Evolutionary conservation across 768 basidiomycete species (phyloP), one percentile per base, ranked within the genome.

Genomic region (Boletus reticuloceps): DNA sequence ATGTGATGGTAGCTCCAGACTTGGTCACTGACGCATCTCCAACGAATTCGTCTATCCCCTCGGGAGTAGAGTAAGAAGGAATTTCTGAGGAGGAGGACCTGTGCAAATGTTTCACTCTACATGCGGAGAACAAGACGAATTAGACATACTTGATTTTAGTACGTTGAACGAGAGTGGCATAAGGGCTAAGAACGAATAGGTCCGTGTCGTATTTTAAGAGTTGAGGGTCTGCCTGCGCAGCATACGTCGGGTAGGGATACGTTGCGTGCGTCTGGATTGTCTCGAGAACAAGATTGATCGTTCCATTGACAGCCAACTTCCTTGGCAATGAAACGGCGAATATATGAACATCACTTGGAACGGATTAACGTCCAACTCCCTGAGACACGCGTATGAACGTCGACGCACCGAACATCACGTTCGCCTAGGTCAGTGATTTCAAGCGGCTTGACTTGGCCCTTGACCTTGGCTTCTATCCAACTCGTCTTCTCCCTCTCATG

Each of bases 101-200:
- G 58, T 45, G 12, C 27, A 46, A 48, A 8, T 47, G 47, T 42
- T 59, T 29, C 55, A 45, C 47, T 55, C 20, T 37, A 19, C 43
- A 42, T 40, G 50, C 41, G 13, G 5, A 40, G 37, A 53, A 36
- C 5, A 50, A 32, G 27, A 27, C 6, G 47, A 53, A 27, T 31
- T 39, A 19, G 14, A 74, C 86, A 44, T 63, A 94, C 94, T 85
- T 85, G 60, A 97, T 71, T 77, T 96, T 97, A 19, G 91, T 88
- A 44, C 92, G 82, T 70, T 96, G 93, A 20, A 90, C 84, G 43
- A 80, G 72, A 22, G 93, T 93, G 32, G 75, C 69, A 69, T 97
- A 98, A 38, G 90, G 89, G 65, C 91, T 94, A 54, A 92, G 74
- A 19, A 95, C 85, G 67, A 94, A 88, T 11, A 94, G 75, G 68